phyloP scores from a whole-genome alignment of 371 early-diverging fungal species.

The Mucor plumbeus region DNA sequence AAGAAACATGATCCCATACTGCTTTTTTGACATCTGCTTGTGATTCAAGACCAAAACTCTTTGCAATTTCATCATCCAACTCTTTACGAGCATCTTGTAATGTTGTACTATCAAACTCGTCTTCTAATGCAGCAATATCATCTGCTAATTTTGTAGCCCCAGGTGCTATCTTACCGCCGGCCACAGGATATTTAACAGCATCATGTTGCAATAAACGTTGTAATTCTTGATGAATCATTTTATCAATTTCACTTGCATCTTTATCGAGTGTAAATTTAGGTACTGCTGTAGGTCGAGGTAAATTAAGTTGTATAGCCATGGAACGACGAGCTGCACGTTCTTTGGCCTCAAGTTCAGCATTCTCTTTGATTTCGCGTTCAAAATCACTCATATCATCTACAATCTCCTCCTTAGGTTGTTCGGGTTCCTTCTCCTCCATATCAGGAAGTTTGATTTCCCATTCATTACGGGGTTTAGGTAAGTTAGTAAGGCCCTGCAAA shows the following conservation, averaged over 20 bases:
- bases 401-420: slow-evolving; percentile 14
- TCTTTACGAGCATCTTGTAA: slow-evolving; percentile 51
- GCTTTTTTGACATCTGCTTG: slow-evolving; percentile 40
- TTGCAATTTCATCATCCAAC: slow-evolving; percentile 44
- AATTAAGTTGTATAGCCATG: slow-evolving; percentile 72
- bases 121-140: slow-evolving; percentile 47
- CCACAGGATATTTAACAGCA: slow-evolving; percentile 72
- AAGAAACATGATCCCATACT: slow-evolving; percentile 41
- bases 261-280: slow-evolving; percentile 9
- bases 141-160: slow-evolving; percentile 43
- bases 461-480: slow-evolving; percentile 95
- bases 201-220: slow-evolving; percentile 67
- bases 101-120: slow-evolving; percentile 52
- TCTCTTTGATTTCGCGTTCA: slow-evolving; percentile 58
- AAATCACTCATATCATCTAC: slow-evolving; percentile 75
- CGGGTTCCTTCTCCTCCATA: slow-evolving; percentile 43
- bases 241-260: slow-evolving; percentile 19
- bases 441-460: slow-evolving; percentile 92
- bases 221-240: slow-evolving; percentile 72
- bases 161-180: slow-evolving; percentile 60
- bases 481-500: slow-evolving; percentile 56
- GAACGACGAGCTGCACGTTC: slow-evolving; percentile 67
- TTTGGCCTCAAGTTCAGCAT: slow-evolving; percentile 44
- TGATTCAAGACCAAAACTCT: slow-evolving; percentile 25
- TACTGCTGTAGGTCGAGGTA: slow-evolving; percentile 78